Conservation (phyloP, 2,329 filamentous ascomycete genomes). For the Fusarium bulbicola region DNA sequence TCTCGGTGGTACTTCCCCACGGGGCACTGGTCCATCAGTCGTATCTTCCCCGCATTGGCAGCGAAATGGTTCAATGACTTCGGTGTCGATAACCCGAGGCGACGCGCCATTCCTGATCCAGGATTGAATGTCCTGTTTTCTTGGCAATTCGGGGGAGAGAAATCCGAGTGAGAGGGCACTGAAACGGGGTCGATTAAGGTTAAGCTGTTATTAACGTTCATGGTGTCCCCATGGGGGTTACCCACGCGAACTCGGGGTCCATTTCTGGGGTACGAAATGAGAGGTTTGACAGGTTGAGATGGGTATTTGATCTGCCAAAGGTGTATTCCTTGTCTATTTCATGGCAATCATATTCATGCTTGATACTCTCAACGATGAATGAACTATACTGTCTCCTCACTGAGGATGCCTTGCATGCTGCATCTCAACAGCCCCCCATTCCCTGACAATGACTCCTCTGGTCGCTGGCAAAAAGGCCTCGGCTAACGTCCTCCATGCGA, state of each 20-base stretch:
- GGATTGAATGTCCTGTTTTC: not conserved
- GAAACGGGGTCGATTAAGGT: slow-evolving; percentile 3
- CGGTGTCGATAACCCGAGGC: slow-evolving; percentile 11
- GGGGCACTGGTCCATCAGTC: slow-evolving; percentile 26
- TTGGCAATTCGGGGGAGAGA: not conserved
- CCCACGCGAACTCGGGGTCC: not conserved
- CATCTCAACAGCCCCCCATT: not conserved
- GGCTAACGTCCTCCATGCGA: slow-evolving; percentile 2
- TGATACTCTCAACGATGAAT: fast-evolving
- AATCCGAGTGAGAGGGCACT: not conserved
- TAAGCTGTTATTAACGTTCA: slow-evolving; percentile 3
- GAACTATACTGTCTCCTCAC: not conserved
- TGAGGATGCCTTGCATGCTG: not conserved
- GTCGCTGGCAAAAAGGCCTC: not conserved
- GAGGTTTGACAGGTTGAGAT: not conserved
- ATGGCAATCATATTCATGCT: not conserved
- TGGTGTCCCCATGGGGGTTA: slow-evolving; percentile 6
- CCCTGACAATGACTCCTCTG: not conserved
- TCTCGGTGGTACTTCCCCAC: slow-evolving; percentile 28
- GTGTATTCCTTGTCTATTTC: not conserved
- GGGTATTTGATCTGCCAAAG: not conserved
- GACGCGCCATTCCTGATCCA: not conserved
- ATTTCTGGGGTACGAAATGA: slow-evolving; percentile 15
- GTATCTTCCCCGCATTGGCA: slow-evolving; percentile 14
- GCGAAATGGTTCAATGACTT: not conserved